Conservation (phyloP, 441 rosid species). For the Capsella rubella region DNA sequence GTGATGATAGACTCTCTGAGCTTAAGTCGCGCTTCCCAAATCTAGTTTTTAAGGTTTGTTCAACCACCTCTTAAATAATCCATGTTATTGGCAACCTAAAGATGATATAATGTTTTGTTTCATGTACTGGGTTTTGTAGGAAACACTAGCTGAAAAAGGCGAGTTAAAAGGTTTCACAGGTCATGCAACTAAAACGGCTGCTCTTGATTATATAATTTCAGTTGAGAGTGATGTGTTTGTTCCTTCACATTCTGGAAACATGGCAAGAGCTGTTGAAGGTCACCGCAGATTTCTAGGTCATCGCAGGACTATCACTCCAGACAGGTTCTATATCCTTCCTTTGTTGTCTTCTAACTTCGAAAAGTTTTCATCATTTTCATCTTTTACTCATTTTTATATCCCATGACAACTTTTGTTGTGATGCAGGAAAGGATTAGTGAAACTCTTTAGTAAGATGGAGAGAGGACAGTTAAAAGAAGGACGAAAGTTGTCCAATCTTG, state of each 20-base stretch:
- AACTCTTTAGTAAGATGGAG: slow-evolving; percentile 74
- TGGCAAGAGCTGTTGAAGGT: slow-evolving; percentile 99
- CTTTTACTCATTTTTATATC: neutral
- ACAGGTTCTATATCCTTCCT: slow-evolving; percentile 60
- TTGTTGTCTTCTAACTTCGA: neutral
- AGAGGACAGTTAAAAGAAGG: slow-evolving; percentile 63
- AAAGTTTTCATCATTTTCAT: neutral
- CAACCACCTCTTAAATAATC: slow-evolving; percentile 25
- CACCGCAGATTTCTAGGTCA: slow-evolving; percentile 95
- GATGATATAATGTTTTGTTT: slow-evolving; percentile 14
- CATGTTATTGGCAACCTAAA: slow-evolving; percentile 17
- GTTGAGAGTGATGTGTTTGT: slow-evolving; percentile 87
- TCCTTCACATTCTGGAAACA: slow-evolving; percentile 93
- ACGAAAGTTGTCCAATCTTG: slow-evolving; percentile 52
- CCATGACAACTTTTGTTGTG: slow-evolving; percentile 12
- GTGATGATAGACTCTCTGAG: slow-evolving; percentile 68
- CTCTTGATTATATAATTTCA: slow-evolving; percentile 92
- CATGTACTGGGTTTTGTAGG: slow-evolving; percentile 53
- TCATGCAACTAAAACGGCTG: slow-evolving; percentile 87
- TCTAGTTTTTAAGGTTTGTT: slow-evolving; percentile 77
- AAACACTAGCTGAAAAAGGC: slow-evolving; percentile 62
- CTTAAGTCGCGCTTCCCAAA: slow-evolving; percentile 78
- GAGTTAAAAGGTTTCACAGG: slow-evolving; percentile 68
- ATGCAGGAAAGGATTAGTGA: slow-evolving; percentile 76
- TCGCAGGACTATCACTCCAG: slow-evolving; percentile 81